Conservation (phyloP, 139 green algal genomes). For the Chlamydomonas sphaeroides region DNA sequence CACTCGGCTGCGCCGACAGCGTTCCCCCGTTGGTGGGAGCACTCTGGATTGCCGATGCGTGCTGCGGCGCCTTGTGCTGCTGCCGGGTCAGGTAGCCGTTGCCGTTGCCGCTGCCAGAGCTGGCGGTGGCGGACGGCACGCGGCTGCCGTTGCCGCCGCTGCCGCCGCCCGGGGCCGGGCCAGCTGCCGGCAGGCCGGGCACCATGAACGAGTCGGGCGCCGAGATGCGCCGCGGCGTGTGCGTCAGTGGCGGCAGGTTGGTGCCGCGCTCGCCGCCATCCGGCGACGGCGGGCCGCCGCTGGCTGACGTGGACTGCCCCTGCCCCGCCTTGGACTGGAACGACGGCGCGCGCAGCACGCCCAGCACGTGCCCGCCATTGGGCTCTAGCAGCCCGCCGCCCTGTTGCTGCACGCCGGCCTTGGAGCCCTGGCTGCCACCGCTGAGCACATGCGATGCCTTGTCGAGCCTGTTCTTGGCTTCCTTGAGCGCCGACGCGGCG, state of each 20-base stretch:
- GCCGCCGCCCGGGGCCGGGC: background rate
- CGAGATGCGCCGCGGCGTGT: constrained; percentile 5
- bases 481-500: background rate
- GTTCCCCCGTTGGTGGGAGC: too few relatives aligned
- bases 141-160: background rate
- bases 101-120: background rate
- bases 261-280: background rate
- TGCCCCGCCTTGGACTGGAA: background rate
- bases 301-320: background rate
- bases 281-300: constrained; percentile 1
- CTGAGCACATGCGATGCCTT: background rate
- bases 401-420: background rate
- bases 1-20: background rate
- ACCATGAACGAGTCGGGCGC: background rate
- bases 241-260: constrained; percentile 13
- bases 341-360: background rate
- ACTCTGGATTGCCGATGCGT: background rate
- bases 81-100: background rate
- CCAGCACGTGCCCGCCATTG: too few relatives aligned
- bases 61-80: too few relatives aligned
- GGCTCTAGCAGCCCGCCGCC: too few relatives aligned
- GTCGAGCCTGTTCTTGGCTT: background rate
- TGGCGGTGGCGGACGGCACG: background rate
- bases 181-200: background rate
- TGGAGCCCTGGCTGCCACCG: background rate